Conservation (phyloP, 108 stramenopile genomes). For the Licmophora abbreviata region DNA sequence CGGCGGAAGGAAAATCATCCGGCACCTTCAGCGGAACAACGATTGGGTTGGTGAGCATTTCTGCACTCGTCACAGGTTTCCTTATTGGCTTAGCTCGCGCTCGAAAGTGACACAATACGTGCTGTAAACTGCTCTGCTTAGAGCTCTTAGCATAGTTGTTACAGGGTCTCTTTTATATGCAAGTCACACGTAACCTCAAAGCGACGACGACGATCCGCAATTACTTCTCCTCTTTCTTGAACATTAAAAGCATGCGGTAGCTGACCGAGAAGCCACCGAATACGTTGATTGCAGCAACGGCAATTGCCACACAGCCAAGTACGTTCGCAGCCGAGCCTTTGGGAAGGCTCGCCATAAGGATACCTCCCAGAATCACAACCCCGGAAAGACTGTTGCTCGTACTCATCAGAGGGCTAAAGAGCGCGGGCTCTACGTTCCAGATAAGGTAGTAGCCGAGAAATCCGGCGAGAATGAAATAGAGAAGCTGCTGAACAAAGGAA, state of each 20-base stretch:
- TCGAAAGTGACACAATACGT: no score
- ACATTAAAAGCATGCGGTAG: constrained; percentile 90
- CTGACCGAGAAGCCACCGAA: constrained; percentile 74
- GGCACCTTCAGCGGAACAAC: no score
- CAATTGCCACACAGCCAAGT: constrained; percentile 61
- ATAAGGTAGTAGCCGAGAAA: constrained; percentile 73
- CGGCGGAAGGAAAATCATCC: no score
- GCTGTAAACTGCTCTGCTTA: no score
- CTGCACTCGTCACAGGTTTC: no score
- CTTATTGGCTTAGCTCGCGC: no score
- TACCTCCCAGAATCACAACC: constrained; percentile 82
- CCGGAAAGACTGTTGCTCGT: constrained; percentile 84
- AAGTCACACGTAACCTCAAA: no score
- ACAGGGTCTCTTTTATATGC: no score
- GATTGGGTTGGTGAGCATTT: no score
- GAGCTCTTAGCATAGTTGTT: no score
- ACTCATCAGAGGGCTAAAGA: constrained; percentile 86
- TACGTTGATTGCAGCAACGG: constrained; percentile 64
- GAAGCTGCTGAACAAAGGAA: constrained; percentile 32
- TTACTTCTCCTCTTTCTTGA: constrained; percentile 72
- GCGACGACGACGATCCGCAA: no score
- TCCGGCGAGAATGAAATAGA: constrained; percentile 64
- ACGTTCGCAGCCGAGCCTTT: constrained; percentile 41
- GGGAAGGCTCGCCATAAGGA: constrained; percentile 58
- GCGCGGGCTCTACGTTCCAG: constrained; percentile 70